These are phyloP conservation scores for Pistacia integerrima DNA, from an alignment of 345 rosid species.

Conservation along the genomic window DNA sequence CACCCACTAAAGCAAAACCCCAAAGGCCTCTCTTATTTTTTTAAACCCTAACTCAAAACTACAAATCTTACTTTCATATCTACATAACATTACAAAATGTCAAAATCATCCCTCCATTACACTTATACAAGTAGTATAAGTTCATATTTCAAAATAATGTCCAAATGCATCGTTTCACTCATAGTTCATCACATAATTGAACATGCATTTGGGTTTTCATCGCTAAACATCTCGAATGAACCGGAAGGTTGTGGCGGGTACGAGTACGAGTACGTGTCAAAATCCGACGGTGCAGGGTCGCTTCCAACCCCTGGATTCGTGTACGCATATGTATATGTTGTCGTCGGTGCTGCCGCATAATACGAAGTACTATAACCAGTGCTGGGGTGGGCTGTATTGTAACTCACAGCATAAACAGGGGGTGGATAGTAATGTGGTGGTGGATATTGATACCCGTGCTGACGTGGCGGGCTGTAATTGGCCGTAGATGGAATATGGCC, in stretches of 20 bases:
- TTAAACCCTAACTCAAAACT: slow-evolving; percentile 15
- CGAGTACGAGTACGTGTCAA: slow-evolving; percentile 29
- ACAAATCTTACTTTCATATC: slow-evolving; percentile 15
- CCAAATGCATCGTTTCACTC: background rate
- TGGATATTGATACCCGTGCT: slow-evolving; percentile 34
- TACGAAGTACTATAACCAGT: slow-evolving; percentile 33
- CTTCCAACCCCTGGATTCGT: slow-evolving; percentile 31
- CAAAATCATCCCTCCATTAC: slow-evolving; percentile 4
- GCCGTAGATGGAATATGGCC: slow-evolving; percentile 24
- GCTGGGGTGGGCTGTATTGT: slow-evolving; percentile 53
- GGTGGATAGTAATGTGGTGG: slow-evolving; percentile 39
- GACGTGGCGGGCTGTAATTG: slow-evolving; percentile 48
- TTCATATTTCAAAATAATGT: background rate
- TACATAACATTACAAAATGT: slow-evolving; percentile 31
- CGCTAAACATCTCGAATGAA: slow-evolving; percentile 81
- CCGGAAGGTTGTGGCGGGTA: slow-evolving; percentile 43
- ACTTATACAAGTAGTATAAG: slow-evolving; percentile 33
- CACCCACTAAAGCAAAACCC: background rate
- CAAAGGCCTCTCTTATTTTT: background rate
- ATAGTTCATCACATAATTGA: slow-evolving; percentile 50
- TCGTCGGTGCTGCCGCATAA: slow-evolving; percentile 26
- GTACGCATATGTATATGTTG: slow-evolving; percentile 39
- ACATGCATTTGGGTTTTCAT: slow-evolving; percentile 91
- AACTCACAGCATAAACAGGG: slow-evolving; percentile 49
- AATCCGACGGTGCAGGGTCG: slow-evolving; percentile 34